Conservation (phyloP, 257 asterid species). For the Ocimum tenuiflorum region DNA sequence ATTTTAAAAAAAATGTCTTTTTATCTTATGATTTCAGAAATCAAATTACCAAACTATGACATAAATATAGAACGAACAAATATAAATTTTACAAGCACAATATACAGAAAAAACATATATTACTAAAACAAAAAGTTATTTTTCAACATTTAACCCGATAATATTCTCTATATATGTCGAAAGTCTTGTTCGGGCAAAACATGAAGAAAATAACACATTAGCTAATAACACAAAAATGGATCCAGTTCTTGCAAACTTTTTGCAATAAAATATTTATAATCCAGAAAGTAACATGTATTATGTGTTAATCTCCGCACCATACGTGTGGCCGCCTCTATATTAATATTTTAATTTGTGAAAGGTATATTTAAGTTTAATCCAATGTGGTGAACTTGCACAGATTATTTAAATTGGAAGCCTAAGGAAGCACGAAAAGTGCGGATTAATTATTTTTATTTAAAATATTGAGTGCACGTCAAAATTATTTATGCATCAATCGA, state of each 20-base stretch:
- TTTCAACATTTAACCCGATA: no score
- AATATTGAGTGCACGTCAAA: slow-evolving; percentile 1
- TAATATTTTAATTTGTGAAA: background rate
- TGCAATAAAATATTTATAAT: background rate
- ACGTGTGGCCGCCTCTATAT: slow-evolving; percentile 13
- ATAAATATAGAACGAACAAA: no score
- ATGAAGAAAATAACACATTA: no score
- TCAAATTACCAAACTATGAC: no score
- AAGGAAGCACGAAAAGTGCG: slow-evolving; percentile 8
- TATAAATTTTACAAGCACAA: no score
- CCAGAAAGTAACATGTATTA: background rate
- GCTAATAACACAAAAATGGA: no score
- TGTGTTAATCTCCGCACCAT: background rate
- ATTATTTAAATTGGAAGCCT: background rate
- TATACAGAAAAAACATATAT: no score
- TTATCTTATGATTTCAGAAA: no score
- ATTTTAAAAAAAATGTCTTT: no score
- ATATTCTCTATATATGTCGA: no score
- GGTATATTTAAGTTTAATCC: background rate
- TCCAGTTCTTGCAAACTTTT: background rate
- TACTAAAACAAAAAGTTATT: no score
- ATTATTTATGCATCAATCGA: background rate
- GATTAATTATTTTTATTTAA: background rate
- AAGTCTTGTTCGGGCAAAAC: no score
- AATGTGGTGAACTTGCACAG: background rate